Percentiles rank a stretch among this genome's conserved stretches.
phyloP scores from a whole-genome alignment of 306 rosid genomes.

The Pueraria montana region DNA sequence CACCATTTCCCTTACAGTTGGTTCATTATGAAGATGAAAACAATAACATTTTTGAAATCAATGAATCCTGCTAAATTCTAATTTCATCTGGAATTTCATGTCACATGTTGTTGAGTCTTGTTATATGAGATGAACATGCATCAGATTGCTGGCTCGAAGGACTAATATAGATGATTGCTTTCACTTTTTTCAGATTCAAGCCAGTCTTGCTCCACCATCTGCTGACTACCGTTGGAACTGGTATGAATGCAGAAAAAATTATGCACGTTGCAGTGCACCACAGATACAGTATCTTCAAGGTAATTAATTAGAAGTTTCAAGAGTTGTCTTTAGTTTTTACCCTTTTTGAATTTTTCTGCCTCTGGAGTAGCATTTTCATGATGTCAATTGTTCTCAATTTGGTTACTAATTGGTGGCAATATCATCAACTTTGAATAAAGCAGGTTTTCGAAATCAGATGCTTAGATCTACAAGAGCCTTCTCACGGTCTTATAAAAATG shows the following conservation, averaged over 20 bases:
- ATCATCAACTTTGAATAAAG: conserved; percentile 22
- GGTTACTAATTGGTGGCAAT: conserved; percentile 26
- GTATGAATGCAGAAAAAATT: conserved; percentile 58
- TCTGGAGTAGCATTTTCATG: conserved; percentile 22
- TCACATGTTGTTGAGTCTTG: background rate
- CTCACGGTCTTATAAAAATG: conserved; percentile 53
- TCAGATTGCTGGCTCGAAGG: conserved; percentile 18
- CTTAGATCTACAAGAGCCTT: conserved; percentile 54
- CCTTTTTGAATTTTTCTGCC: background rate
- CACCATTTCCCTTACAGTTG: conserved; percentile 25
- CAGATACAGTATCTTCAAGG: conserved; percentile 64
- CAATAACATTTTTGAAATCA: conserved; percentile 7
- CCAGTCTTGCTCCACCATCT: conserved; percentile 65
- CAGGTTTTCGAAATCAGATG: conserved; percentile 63
- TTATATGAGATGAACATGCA: background rate
- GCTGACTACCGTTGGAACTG: conserved; percentile 63
- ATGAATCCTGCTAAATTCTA: background rate
- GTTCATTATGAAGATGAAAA: conserved; percentile 26
- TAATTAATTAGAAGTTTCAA: conserved; percentile 27
- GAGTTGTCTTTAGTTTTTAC: conserved; percentile 13
- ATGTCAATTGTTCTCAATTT: background rate
- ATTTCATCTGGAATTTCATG: conserved; percentile 5
- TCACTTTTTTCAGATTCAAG: conserved; percentile 55
- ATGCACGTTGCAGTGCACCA: conserved; percentile 56
- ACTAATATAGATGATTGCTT: conserved; percentile 16